Conservation (phyloP, 306 rosid genomes). For the Corylus avellana region DNA sequence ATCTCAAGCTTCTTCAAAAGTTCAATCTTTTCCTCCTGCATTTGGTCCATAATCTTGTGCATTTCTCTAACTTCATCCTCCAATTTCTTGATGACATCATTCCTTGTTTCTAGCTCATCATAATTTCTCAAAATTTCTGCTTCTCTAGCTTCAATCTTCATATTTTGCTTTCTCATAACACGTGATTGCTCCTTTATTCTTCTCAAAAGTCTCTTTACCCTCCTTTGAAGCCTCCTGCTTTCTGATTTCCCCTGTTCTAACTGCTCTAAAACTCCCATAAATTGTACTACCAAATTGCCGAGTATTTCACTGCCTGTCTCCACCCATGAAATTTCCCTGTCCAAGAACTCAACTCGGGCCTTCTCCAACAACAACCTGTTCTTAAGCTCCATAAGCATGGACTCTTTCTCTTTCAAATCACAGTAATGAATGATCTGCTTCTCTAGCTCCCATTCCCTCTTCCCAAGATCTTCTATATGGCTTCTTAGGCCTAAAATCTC, state of each 20-base stretch:
- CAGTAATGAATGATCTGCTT: slow-evolving; percentile 47
- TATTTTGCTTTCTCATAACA: slow-evolving; percentile 36
- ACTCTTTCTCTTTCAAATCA: slow-evolving; percentile 62
- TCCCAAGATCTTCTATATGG: slow-evolving; percentile 50
- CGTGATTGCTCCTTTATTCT: slow-evolving; percentile 47
- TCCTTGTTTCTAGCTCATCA: slow-evolving; percentile 43
- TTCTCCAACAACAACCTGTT: slow-evolving; percentile 48
- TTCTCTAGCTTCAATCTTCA: slow-evolving; percentile 54
- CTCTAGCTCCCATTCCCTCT: slow-evolving; percentile 49
- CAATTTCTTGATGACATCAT: slow-evolving; percentile 31
- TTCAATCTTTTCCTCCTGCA: slow-evolving; percentile 53
- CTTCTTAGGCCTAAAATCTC: slow-evolving; percentile 44
- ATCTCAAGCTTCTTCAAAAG: slow-evolving; percentile 43
- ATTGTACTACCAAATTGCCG: slow-evolving; percentile 40
- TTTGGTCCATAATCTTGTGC: slow-evolving; percentile 32
- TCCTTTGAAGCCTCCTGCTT: slow-evolving; percentile 46
- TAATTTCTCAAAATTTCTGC: slow-evolving; percentile 40
- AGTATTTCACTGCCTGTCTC: slow-evolving; percentile 47
- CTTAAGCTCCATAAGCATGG: slow-evolving; percentile 40
- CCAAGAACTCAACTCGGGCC: slow-evolving; percentile 52
- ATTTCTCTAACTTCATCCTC: slow-evolving; percentile 56
- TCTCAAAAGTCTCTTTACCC: slow-evolving; percentile 45
- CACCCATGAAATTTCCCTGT: slow-evolving; percentile 47
- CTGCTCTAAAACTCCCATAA: slow-evolving; percentile 37
- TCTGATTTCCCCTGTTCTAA: slow-evolving; percentile 53